These are phyloP conservation scores for Scleroderma bovista DNA, from an alignment of 768 basidiomycete genomes.

Conservation along the genomic window DNA sequence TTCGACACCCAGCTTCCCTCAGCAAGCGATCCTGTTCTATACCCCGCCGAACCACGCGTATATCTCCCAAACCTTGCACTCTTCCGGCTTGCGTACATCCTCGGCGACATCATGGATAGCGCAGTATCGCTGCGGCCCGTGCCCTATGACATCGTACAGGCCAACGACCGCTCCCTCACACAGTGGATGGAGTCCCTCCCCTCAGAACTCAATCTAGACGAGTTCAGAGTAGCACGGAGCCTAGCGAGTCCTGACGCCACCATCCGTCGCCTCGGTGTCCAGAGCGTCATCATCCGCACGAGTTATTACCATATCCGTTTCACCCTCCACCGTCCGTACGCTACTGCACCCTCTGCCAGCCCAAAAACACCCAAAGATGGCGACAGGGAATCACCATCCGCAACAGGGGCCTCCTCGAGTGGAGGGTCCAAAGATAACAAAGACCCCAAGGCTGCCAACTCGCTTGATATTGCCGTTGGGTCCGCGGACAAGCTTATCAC, in stretches of 20 bases:
- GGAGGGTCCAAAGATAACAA: constrained; percentile 28
- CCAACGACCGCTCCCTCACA: constrained; percentile 64
- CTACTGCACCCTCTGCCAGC: constrained; percentile 28
- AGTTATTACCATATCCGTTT: constrained; percentile 82
- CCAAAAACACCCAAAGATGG: constrained; percentile 5
- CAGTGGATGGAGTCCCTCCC: constrained; percentile 80
- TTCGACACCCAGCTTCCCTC: constrained; percentile 79
- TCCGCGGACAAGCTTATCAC: constrained; percentile 77
- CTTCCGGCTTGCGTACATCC: constrained; percentile 69
- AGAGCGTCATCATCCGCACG: constrained; percentile 74
- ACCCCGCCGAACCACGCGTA: constrained; percentile 55
- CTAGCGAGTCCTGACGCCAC: constrained; percentile 56
- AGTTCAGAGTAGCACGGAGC: constrained; percentile 66
- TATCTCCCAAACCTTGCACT: constrained; percentile 73
- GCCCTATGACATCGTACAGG: constrained; percentile 64
- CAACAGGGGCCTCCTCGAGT: not conserved
- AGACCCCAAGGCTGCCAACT: constrained; percentile 36
- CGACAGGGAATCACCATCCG: constrained; percentile 17
- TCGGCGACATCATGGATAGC: constrained; percentile 83
- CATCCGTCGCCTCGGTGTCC: constrained; percentile 67
- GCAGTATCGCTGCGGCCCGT: constrained; percentile 79
- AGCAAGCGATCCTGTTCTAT: constrained; percentile 40
- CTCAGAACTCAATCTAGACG: constrained; percentile 67
- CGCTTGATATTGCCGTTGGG: constrained; percentile 67
- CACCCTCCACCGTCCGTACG: constrained; percentile 77